Evolutionary conservation across 2,329 filamentous ascomycete genomes (phyloP), one percentile per base, ranked within the genome.

Genomic region (Curvularia verruculosa): DNA sequence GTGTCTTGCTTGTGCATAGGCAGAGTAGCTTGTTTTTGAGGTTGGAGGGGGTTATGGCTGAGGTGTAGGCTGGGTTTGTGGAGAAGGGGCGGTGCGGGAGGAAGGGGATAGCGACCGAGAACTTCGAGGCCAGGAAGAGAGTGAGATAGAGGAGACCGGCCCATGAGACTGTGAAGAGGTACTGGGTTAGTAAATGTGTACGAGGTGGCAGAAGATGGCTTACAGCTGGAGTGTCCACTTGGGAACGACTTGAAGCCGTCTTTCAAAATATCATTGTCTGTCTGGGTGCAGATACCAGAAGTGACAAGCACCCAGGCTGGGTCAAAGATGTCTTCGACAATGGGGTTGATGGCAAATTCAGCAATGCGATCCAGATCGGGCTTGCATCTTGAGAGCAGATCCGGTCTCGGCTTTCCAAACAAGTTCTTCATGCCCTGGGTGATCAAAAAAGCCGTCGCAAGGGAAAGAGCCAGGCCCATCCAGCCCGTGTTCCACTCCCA

Each of bases 401-500:
- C 84, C 2, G 87, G 87, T 45, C 87, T 77, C 9, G 87, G 87
- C 68, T 86, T 88, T 37, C 87, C 87, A 60, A 86, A 83, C 2
- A 89, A 65, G 52, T 85, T 91, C 83, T 97, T 97, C 82, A 96
- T 87, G 49, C 89, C 90, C 67, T 91, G 87, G 0, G 92, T 94
- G 67, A 96, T 87, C 76, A 95, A 87, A 80, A 90, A 96, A 4
- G 89, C 84, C 2, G 85, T 82, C 2, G 88, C 86, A 9, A 92
- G 80, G 2, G 90, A 86, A 18, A 96, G 81, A 0, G 83, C 90
- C 2, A 96, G 82, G 0, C 93, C 93, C 68, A 96, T 86, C 86
- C 89, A 91, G 56, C 91, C 92, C 2, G 87, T 87, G 72, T 97
- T 92, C 74, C 91, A 87, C 75, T 97, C 93, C 92, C 94, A 97